Evolutionary conservation across 2,329 filamentous ascomycete species (phyloP), one percentile per base, ranked within the genome.

Genomic region (Verticillium zaregamsianum): DNA sequence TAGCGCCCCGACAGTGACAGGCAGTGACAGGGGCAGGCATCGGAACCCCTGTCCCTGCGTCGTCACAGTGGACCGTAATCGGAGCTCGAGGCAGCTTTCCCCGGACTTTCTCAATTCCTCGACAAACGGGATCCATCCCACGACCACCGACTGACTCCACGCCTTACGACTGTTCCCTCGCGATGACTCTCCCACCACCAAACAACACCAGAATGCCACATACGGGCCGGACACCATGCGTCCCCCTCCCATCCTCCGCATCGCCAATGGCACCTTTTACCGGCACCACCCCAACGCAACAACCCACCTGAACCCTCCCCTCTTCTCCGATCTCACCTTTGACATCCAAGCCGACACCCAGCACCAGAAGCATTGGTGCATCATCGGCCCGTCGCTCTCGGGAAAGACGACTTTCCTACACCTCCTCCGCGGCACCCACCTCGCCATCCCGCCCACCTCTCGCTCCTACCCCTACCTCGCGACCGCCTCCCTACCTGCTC

Each of bases 331-430:
- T 60, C 73, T 97, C 67, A 86, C 75, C 61, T 91, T 97, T 71
- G 82, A 83, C 45, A 77, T 98, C 0, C 85, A 89, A 0, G 87
- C 88, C 5, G 74, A 79, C 45, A 67, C 76, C 0, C 56, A 33
- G 3, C 72, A 72, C 5, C 73, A 76, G 15, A 83, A 90, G 67
- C 86, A 92, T 72, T 98, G 93, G 93, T 90, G 91, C 45, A 81
- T 99, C 45, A 81, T 98, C 31, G 93, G 92, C 0, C 87, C 92
- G 0, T 93, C 90, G 0, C 85, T 90, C 1, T 85, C 88, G 1
- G 91, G 91, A 1, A 91, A 94, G 72, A 96, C 93, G 0, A 90
- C 90, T 0, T 88, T 99, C 61, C 81, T 98, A 3, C 86, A 96
- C 63, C 79, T 94, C 23, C 79, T 98, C 11, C 82, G 88, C 35